These are phyloP conservation scores for Zoysia matrella DNA, from an alignment of 202 grass and related monocot genomes.

Conservation along the genomic window DNA sequence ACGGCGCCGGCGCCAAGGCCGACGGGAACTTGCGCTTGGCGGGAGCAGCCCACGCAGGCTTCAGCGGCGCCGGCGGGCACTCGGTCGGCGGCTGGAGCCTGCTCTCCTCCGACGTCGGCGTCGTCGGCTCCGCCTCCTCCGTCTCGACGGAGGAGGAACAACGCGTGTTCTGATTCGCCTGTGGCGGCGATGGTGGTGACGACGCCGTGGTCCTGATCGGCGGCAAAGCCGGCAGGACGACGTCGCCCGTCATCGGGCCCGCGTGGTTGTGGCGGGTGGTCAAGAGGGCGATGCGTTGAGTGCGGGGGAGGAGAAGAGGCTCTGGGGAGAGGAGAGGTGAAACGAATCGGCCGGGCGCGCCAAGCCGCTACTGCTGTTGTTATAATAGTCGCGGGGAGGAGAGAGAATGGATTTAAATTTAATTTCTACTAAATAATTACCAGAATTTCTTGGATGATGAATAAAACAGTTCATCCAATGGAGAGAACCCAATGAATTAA, in stretches of 20 bases:
- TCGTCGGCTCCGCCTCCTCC: conserved; percentile 45
- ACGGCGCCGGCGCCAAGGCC: neutral
- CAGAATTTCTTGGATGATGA: too few species aligned
- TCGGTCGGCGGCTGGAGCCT: conserved; percentile 40
- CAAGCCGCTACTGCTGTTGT: conserved; percentile 43
- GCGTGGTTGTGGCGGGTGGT: neutral
- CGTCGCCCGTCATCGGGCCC: conserved; percentile 35
- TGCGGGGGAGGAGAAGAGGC: conserved; percentile 2
- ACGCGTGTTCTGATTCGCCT: neutral
- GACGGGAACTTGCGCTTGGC: conserved; percentile 42
- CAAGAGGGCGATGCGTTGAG: neutral
- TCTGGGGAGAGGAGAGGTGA: neutral
- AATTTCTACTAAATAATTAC: too few species aligned
- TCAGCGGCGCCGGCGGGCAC: conserved; percentile 68
- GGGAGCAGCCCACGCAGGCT: conserved; percentile 10
- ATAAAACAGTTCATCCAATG: too few species aligned
- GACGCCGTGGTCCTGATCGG: conserved; percentile 47
- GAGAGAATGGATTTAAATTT: neutral
- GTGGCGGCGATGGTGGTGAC: neutral
- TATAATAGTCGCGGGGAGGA: conserved; percentile 40
- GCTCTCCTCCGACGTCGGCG: conserved; percentile 71
- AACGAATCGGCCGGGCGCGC: conserved; percentile 35
- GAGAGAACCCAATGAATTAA: too few species aligned
- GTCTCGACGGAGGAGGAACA: neutral
- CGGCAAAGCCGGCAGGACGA: conserved; percentile 25